Conservation (phyloP, 805 yeast species). For the Lipomyces spencermartinsiae region DNA sequence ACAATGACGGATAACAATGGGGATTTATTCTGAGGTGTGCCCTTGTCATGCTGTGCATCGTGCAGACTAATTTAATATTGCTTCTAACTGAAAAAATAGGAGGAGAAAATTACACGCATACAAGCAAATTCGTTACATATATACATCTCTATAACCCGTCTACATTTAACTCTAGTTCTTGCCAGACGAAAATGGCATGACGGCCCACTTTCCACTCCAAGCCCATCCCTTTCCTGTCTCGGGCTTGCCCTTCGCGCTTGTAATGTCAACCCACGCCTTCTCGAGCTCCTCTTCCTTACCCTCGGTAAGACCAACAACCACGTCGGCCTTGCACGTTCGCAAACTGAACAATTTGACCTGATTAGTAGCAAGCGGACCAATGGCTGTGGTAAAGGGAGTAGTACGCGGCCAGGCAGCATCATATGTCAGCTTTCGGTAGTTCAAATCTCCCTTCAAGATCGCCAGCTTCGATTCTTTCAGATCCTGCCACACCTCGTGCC, state of each 20-base stretch:
- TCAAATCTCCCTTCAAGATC: constrained; percentile 93
- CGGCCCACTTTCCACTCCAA: constrained; percentile 93
- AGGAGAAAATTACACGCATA: too few species aligned
- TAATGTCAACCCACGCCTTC: constrained; percentile 62
- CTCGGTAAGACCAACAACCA: constrained; percentile 77
- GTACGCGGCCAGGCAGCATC: constrained; percentile 87
- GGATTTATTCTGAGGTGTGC: constrained; percentile 23
- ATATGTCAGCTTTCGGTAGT: constrained; percentile 91
- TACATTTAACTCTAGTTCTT: neutral
- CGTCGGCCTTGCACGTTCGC: constrained; percentile 97
- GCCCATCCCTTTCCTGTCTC: constrained; percentile 60
- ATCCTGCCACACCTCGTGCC: constrained; percentile 64
- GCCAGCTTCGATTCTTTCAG: constrained; percentile 65
- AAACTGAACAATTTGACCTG: constrained; percentile 73
- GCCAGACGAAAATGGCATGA: constrained; percentile 65
- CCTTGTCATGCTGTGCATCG: neutral
- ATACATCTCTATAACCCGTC: neutral
- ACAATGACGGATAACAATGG: constrained; percentile 22
- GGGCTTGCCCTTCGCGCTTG: constrained; percentile 56
- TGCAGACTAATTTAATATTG: neutral
- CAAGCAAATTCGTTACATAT: neutral
- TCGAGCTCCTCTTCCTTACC: constrained; percentile 76
- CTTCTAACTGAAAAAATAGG: neutral
- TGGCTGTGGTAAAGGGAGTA: constrained; percentile 73
- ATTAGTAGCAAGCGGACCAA: constrained; percentile 68